Evolutionary conservation across 768 basidiomycete genomes (phyloP).

Genomic region (Hygrocybe coccinea): DNA sequence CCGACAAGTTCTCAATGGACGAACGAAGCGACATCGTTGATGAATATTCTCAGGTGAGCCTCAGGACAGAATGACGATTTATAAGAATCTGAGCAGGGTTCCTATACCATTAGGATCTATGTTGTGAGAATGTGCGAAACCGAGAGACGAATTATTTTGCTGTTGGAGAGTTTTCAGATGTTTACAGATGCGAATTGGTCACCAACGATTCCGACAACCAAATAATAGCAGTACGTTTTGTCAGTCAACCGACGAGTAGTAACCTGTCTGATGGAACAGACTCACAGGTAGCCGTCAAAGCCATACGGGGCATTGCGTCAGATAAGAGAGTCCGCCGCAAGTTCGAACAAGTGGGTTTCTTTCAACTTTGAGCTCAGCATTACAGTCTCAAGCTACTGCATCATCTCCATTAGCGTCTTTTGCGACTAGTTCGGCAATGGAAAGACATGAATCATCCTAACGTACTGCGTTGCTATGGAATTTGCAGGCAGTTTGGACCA

Average conservation of each 20-base stretch:
- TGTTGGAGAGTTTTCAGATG: conserved; percentile 10
- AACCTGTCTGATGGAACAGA: background rate
- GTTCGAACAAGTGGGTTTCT: background rate
- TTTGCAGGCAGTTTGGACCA: background rate
- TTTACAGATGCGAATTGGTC: conserved; percentile 4
- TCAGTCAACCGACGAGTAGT: too few species aligned
- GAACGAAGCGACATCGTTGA: background rate
- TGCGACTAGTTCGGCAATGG: conserved; percentile 1
- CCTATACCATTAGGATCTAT: background rate
- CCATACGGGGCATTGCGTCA: background rate
- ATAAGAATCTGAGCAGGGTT: background rate
- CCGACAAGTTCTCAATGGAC: too few species aligned
- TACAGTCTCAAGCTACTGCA: background rate
- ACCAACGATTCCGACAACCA: too few species aligned
- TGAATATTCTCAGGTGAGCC: background rate
- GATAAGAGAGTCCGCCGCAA: background rate
- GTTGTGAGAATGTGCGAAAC: background rate
- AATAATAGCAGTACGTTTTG: too few species aligned
- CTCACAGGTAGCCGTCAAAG: conserved; percentile 2
- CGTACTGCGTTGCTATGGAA: conserved; percentile 5
- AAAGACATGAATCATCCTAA: conserved; percentile 3
- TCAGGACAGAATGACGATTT: too few species aligned
- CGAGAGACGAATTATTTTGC: conserved; percentile 2
- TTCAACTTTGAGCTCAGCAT: background rate
- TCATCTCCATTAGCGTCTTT: background rate